Base-by-base conservation (phyloP, 352 stramenopile genomes). In the Globisporangium emineosum region DNA sequence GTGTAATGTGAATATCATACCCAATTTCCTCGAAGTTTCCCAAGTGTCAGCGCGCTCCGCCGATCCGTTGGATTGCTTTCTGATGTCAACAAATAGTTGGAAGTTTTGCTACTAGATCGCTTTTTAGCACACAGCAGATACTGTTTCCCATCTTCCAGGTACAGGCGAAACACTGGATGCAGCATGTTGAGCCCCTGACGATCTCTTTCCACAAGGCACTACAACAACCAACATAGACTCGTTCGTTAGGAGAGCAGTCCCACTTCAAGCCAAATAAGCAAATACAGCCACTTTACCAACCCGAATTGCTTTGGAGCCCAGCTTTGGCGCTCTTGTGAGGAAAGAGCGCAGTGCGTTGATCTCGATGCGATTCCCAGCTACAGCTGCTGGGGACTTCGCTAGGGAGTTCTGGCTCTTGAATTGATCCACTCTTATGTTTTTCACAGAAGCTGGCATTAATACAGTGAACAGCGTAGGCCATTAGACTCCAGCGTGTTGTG, bases 131-230 rank as follows among this genome's bases (percentile, higher is more conserved):
- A 77, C 27, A 88, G 47, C 21, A 88, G 60, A 49, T 86, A 86
- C 49, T 84, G 78, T 23, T 81, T 73, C 5, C 60, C 63, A 21
- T 80, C 72, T 59, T 89, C 79, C 17, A 86, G 68, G 51, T 79
- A 88, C 5, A 89, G 60, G 2, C 79, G 76, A 56, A 78, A 91
- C 6, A 91, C 67, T 7, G 82, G 79, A 21, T 83, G 73, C 23
- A 89, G 64, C 6, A 70, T 66, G 23, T 89, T 75, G 23, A 84
- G 50, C 3, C 77, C 73, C 56, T 76, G 69, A 7, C 74, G 71
- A 62, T 91, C 79, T 6, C 81, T 75, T 63, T 86, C 66, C 12
- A 89, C 73, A 47, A 76, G 80, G 61, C 79, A 91, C 78, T 88
- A 35, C 3, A 10, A 19, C 27, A 15, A 7, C 0, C 47, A 32